Percentiles rank a stretch among this genome's conserved stretches.
These are phyloP conservation scores for Ogataea paraovalis DNA, from an alignment of 805 yeast species.

Conservation along the genomic window DNA sequence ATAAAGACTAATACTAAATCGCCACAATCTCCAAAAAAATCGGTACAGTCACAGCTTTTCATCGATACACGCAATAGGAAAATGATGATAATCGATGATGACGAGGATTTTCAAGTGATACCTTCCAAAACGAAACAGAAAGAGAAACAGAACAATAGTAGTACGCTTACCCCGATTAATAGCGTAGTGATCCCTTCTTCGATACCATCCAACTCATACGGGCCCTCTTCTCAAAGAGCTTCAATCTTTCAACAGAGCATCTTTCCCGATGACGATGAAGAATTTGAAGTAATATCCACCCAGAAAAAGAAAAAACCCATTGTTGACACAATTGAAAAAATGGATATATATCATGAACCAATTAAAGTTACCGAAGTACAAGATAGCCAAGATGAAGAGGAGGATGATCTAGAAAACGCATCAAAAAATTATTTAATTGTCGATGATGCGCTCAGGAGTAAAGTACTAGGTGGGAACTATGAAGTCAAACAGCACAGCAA, in stretches of 20 bases:
- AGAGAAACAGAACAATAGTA: too few relatives aligned
- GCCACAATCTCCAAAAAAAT: background rate
- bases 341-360: background rate
- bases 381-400: background rate
- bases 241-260: background rate
- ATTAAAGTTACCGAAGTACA: background rate
- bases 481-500: too few relatives aligned
- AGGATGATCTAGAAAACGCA: background rate
- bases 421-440: background rate
- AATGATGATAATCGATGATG: constrained; percentile 3
- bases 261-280: constrained; percentile 9
- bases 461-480: background rate
- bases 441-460: background rate
- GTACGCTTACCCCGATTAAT: too few relatives aligned
- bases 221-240: too few relatives aligned
- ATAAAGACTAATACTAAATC: background rate
- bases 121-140: background rate
- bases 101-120: constrained; percentile 9
- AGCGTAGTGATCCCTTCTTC: too few relatives aligned
- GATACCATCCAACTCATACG: too few relatives aligned
- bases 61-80: background rate
- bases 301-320: background rate
- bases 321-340: background rate
- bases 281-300: constrained; percentile 13
- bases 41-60: background rate